Evolutionary conservation across 1,284 basidiomycete species (phyloP), one percentile per base, ranked within the genome.

Genomic region (Thecaphora frezii): DNA sequence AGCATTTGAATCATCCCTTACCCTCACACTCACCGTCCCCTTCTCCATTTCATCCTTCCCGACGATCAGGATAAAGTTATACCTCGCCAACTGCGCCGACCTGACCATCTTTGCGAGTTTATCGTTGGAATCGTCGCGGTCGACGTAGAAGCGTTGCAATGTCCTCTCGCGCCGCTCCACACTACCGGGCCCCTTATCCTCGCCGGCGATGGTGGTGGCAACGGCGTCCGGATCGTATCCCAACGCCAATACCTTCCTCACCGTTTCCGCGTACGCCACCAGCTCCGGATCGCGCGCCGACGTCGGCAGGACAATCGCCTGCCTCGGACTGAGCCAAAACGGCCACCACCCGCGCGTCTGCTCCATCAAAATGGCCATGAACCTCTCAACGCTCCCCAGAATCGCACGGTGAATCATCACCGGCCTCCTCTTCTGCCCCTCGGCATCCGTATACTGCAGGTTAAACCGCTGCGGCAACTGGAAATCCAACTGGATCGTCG

Each of bases 331-430:
- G 5, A 78, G 49, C 75, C 76, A 78, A 45, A 78, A 77, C 0
- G 75, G 73, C 75, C 75, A 78, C 64, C 69, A 69, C 3, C 76
- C 76, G 5, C 51, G 41, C 16, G 64, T 68, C 40, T 72, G 64
- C 55, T 78, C 76, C 36, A 73, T 67, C 22, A 78, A 54, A 36
- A 78, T 78, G 14, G 76, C 76, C 46, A 78, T 54, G 57, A 78
- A 78, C 12, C 76, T 57, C 50, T 78, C 76, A 2, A 77, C 70
- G 38, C 70, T 73, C 21, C 76, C 76, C 5, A 78, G 66, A 39
- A 78, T 77, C 13, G 76, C 76, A 12, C 76, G 69, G 54, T 78
- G 76, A 46, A 78, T 77, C 75, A 78, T 75, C 3, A 78, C 76
- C 0, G 74, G 74, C 12, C 36, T 23, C 7, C 50, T 53, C 2